Percentiles rank a stretch among this genome's conserved stretches.
Conservation (phyloP, 768 basidiomycete species). For the Leucocoprinus sp. region DNA sequence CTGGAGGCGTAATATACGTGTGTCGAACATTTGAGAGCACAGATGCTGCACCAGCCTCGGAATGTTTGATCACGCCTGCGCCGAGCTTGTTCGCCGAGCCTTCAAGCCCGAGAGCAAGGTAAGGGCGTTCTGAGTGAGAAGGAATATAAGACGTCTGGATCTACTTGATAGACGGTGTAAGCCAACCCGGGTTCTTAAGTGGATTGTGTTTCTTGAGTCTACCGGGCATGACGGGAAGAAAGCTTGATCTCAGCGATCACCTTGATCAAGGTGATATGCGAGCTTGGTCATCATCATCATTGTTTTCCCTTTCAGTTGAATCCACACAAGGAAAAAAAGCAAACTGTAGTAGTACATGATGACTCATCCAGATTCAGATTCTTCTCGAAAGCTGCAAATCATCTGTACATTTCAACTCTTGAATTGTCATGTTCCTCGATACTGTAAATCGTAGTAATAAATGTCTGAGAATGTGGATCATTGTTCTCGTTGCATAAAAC, state of each 20-base stretch:
- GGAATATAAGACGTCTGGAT: not conserved
- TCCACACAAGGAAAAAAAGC: not conserved
- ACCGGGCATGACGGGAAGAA: constrained; percentile 20
- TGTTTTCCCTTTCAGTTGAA: too few relatives aligned
- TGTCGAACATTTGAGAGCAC: constrained; percentile 92
- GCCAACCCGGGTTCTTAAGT: constrained; percentile 29
- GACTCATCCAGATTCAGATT: too few relatives aligned
- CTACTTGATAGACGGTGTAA: not conserved
- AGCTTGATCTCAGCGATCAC: not conserved
- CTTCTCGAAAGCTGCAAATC: too few relatives aligned
- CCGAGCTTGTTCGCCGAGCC: constrained; percentile 98
- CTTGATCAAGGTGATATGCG: not conserved
- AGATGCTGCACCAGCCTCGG: constrained; percentile 56
- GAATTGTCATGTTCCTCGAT: too few relatives aligned
- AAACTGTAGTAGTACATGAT: too few relatives aligned
- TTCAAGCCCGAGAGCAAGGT: constrained; percentile 91
- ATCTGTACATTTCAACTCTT: too few relatives aligned
- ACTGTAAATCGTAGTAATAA: too few relatives aligned
- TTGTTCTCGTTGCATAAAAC: too few relatives aligned
- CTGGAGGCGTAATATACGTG: constrained; percentile 98
- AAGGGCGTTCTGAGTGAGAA: constrained; percentile 44
- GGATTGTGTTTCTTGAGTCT: constrained; percentile 20
- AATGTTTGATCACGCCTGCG: constrained; percentile 84
- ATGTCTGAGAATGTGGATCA: too few relatives aligned
- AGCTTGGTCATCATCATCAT: too few relatives aligned